Evolutionary conservation across 1,284 basidiomycete species (phyloP).

Genomic region (Rhodotorula sp.): DNA sequence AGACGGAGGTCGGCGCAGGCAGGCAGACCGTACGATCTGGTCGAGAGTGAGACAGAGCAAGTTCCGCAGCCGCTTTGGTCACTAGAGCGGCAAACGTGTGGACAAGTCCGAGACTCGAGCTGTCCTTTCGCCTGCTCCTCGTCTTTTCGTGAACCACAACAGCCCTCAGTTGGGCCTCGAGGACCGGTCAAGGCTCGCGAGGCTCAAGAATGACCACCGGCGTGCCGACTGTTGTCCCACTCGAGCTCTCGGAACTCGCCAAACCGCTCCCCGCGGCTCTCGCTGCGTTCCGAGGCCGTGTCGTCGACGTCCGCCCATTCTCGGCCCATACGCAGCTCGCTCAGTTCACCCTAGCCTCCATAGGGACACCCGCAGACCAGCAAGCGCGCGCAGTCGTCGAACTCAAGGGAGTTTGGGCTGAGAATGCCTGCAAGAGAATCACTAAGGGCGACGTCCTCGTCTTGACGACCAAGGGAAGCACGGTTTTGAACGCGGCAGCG

Average conservation of each 20-base stretch:
- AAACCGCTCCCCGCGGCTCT: neutral
- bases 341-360: neutral
- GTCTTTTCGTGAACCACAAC: too few species aligned
- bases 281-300: conserved; percentile 3
- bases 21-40: neutral
- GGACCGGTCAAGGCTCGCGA: neutral
- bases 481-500: neutral
- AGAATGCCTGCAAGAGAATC: neutral
- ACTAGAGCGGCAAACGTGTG: too few species aligned
- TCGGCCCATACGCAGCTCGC: conserved; percentile 8
- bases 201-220: neutral
- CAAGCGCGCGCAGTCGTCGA: neutral
- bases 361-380: neutral
- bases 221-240: neutral
- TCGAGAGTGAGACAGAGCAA: neutral
- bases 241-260: neutral
- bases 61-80: too few species aligned
- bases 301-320: conserved; percentile 1
- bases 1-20: neutral
- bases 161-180: neutral
- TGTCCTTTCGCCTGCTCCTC: too few species aligned
- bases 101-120: too few species aligned
- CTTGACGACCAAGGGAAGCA: neutral
- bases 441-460: conserved; percentile 9
- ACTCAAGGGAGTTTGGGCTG: conserved; percentile 12